Evolutionary conservation across 441 rosid species (phyloP).

Genomic region (Eruca vesicaria): DNA sequence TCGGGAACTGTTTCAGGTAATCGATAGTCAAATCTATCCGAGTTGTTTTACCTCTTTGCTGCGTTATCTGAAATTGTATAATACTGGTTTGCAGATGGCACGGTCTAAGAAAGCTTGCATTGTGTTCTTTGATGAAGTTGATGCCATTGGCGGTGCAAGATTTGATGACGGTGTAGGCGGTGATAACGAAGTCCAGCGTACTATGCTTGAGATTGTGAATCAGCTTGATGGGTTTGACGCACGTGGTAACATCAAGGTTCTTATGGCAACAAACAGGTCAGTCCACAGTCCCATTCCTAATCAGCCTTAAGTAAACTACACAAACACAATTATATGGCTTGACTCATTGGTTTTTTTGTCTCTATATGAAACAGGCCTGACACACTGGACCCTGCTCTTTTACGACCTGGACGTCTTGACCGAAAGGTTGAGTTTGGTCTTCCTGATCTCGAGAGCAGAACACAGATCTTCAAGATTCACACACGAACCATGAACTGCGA

Average conservation of each 20-base stretch:
- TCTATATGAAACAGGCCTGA: slow-evolving; percentile 61
- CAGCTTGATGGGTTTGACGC: slow-evolving; percentile 99
- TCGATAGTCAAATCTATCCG: neutral
- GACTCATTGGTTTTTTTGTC: neutral
- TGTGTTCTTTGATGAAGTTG: slow-evolving; percentile 93
- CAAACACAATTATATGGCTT: neutral
- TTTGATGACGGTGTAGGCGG: slow-evolving; percentile 99
- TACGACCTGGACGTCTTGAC: slow-evolving; percentile 94
- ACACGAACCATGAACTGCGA: slow-evolving; percentile 96
- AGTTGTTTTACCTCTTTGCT: neutral
- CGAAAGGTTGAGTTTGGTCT: slow-evolving; percentile 97
- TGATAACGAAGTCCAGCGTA: slow-evolving; percentile 95
- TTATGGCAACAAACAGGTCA: slow-evolving; percentile 97
- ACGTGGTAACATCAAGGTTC: slow-evolving; percentile 95
- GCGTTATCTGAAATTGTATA: neutral
- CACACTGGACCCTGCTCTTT: slow-evolving; percentile 85
- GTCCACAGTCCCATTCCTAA: neutral
- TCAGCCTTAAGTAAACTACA: neutral
- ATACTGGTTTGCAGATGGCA: slow-evolving; percentile 63
- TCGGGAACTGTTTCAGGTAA: neutral
- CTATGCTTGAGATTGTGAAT: slow-evolving; percentile 98
- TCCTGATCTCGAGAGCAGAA: slow-evolving; percentile 85
- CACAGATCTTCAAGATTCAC: slow-evolving; percentile 95
- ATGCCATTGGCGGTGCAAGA: slow-evolving; percentile 98
- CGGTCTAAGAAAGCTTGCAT: slow-evolving; percentile 95